Evolutionary conservation across 1,139 yeast species (phyloP).

Genomic region (Taphrina confusa): DNA sequence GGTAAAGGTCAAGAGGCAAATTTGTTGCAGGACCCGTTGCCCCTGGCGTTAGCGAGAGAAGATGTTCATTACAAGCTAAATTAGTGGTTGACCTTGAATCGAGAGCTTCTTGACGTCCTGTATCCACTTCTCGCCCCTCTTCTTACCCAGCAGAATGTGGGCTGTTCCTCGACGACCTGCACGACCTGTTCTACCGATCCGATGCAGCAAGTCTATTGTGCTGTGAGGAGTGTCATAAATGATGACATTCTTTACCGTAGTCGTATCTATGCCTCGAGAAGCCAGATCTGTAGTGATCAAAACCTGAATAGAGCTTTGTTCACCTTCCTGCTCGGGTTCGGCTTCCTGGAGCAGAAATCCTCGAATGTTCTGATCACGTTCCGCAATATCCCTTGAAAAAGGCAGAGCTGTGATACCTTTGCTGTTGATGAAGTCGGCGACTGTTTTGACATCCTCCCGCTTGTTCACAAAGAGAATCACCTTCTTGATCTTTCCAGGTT

Average conservation of each 20-base stretch:
- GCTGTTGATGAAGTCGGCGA: slow-evolving; percentile 58
- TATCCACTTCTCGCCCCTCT: slow-evolving; percentile 68
- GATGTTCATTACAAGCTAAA: slow-evolving; percentile 12
- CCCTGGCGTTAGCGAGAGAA: too few species aligned
- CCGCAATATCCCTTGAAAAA: slow-evolving; percentile 66
- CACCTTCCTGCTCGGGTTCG: slow-evolving; percentile 37
- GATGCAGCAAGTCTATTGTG: slow-evolving; percentile 81
- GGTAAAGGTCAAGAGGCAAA: too few species aligned
- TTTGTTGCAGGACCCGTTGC: too few species aligned
- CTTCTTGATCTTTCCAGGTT: slow-evolving; percentile 71
- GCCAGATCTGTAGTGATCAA: slow-evolving; percentile 86
- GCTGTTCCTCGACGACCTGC: slow-evolving; percentile 89
- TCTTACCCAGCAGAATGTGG: slow-evolving; percentile 69
- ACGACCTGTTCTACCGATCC: slow-evolving; percentile 94
- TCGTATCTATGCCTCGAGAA: slow-evolving; percentile 87
- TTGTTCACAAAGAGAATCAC: slow-evolving; percentile 85
- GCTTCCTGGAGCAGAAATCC: slow-evolving; percentile 55
- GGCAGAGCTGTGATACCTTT: slow-evolving; percentile 66
- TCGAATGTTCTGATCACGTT: slow-evolving; percentile 57
- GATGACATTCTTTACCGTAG: slow-evolving; percentile 76
- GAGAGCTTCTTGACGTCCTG: slow-evolving; percentile 59
- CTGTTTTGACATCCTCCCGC: slow-evolving; percentile 61
- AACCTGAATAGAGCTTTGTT: slow-evolving; percentile 52
- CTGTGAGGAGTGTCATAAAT: slow-evolving; percentile 82
- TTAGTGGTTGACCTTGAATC: slow-evolving; percentile 25